Conservation (phyloP, 2,329 filamentous ascomycete genomes). For the Colletotrichum tofieldiae region DNA sequence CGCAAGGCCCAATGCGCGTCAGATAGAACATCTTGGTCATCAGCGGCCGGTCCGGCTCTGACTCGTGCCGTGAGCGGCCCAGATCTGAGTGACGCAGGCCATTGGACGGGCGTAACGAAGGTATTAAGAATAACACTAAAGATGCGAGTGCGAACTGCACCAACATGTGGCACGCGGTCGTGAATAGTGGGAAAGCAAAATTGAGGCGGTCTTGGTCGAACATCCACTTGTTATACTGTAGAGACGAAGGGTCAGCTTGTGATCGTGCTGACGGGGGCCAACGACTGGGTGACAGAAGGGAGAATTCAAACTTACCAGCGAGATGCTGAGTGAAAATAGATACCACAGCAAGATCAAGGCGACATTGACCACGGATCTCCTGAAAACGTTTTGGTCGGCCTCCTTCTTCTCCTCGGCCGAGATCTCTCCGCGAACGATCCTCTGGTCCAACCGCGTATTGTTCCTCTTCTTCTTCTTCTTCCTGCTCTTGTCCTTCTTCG, state of each 20-base stretch:
- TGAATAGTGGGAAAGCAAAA: conserved; percentile 96
- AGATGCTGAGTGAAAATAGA: conserved; percentile 92
- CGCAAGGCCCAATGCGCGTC: conserved; percentile 92
- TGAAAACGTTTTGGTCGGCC: conserved; percentile 82
- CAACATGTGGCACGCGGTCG: conserved; percentile 94
- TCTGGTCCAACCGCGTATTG: conserved; percentile 79
- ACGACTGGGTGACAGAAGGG: conserved; percentile 14
- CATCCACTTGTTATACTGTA: conserved; percentile 99
- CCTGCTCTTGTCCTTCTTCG: conserved; percentile 78
- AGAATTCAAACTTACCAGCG: conserved; percentile 74
- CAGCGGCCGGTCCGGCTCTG: conserved; percentile 71
- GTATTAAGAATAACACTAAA: conserved; percentile 85
- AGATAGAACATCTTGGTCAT: conserved; percentile 95
- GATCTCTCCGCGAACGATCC: conserved; percentile 73
- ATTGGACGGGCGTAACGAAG: conserved; percentile 81
- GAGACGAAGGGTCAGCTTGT: conserved; percentile 48
- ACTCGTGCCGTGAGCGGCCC: conserved; percentile 66
- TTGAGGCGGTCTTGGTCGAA: conserved; percentile 88
- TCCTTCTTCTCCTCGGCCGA: conserved; percentile 82
- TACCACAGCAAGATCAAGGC: conserved; percentile 90
- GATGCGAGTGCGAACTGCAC: conserved; percentile 90
- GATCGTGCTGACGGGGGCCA: conserved; percentile 13
- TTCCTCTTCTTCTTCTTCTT: conserved; percentile 77
- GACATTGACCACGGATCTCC: conserved; percentile 80
- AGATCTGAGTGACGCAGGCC: conserved; percentile 61